Conservation (phyloP, 108 stramenopile species). For the Fistulifera pelliculosa region DNA sequence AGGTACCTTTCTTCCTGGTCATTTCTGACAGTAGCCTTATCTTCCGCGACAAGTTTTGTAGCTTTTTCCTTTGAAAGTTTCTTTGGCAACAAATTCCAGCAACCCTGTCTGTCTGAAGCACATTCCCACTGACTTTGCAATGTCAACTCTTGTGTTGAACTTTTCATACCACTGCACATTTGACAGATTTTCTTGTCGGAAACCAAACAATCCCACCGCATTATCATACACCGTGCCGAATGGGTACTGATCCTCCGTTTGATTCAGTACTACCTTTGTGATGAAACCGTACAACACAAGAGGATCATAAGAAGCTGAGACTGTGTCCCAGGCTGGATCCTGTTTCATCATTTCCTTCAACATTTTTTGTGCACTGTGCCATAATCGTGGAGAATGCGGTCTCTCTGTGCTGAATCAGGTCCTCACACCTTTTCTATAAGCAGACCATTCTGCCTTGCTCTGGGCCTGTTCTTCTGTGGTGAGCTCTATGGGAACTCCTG, state of each 20-base stretch:
- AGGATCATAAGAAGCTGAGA: slow-evolving; percentile 8
- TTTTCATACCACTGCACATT: slow-evolving; percentile 10
- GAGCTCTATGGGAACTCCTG: too few species aligned
- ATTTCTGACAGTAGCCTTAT: slow-evolving; percentile 1
- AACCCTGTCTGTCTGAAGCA: slow-evolving; percentile 2
- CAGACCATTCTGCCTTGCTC: too few species aligned
- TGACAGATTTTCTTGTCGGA: slow-evolving; percentile 4
- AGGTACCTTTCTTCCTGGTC: slow-evolving; percentile 6
- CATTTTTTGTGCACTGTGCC: slow-evolving; percentile 8
- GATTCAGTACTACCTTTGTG: background rate
- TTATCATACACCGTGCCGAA: too few species aligned
- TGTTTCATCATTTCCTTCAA: slow-evolving; percentile 18
- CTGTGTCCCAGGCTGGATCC: slow-evolving; percentile 4
- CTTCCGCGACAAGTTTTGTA: too few species aligned
- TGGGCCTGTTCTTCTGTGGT: too few species aligned
- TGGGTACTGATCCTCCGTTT: slow-evolving; percentile 9
- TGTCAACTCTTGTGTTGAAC: slow-evolving; percentile 11
- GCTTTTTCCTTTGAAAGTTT: too few species aligned
- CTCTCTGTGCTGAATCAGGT: too few species aligned
- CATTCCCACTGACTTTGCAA: slow-evolving; percentile 1
- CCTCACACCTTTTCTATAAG: too few species aligned
- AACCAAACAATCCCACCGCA: background rate
- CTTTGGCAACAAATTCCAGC: background rate
- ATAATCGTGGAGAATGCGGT: slow-evolving; percentile 3
- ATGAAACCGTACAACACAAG: background rate